Evolutionary conservation across 2,329 filamentous ascomycete genomes (phyloP), one percentile per base, ranked within the genome.

Genomic region (Oidium heveae): DNA sequence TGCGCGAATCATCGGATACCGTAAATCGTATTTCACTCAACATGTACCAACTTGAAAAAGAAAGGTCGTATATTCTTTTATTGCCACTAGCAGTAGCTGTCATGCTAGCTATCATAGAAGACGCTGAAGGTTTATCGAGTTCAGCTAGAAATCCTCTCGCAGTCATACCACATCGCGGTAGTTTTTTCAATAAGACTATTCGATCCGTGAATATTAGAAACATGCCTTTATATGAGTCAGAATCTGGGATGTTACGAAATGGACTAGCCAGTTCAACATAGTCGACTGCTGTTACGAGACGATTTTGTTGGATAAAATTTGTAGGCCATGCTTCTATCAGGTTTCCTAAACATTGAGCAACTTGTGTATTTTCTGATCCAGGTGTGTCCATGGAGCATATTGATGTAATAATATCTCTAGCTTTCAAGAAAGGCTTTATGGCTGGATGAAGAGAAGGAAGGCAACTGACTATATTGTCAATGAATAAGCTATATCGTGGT

Each of bases 401-500:
- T 54, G 94, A 91, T 20, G 88, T 87, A 60, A 98, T 87, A 54
- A 94, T 84, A 65, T 96, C 91, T 59, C 89, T 77, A 0, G 91
- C 88, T 64, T 86, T 88, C 44, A 95, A 75, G 68, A 98, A 81
- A 2, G 76, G 74, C 60, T 84, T 82, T 54, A 94, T 73, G 0
- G 88, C 88, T 2, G 87, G 85, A 65, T 96, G 88, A 9, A 84
- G 80, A 53, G 88, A 77, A 4, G 89, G 88, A 18, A 96, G 74
- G 57, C 84, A 87, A 59, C 82, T 80, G 51, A 91, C 77, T 63
- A 98, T 95, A 63, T 93, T 88, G 69, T 98, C 91, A 61, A 98
- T 96, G 64, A 96, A 82, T 37, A 98, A 72, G 63, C 86, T 95
- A 69, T 98, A 98, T 28, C 91, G 82, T 28, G 91, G 91, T 54